Conservation (phyloP, 75 land plant species). For the Sequoiadendron giganteum region DNA sequence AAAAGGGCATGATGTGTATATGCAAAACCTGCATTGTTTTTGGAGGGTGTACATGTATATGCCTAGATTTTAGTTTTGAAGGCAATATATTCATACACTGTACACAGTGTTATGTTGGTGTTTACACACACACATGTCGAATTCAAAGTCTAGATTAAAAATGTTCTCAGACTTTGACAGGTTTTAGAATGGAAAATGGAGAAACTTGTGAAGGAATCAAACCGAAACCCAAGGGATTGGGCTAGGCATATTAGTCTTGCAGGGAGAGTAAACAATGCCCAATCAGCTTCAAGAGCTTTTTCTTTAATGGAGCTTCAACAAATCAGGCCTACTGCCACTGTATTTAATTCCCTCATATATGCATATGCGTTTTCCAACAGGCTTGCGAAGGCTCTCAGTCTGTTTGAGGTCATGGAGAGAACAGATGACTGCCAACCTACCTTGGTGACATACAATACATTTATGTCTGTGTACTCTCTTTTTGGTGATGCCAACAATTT, state of each 20-base stretch:
- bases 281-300: conserved; percentile 35
- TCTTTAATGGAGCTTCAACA: conserved; percentile 42
- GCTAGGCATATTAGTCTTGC: conserved; percentile 34
- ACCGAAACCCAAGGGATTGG: conserved; percentile 23
- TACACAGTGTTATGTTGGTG: too few relatives aligned
- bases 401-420: conserved; percentile 45
- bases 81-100: too few relatives aligned
- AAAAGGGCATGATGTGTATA: too few relatives aligned
- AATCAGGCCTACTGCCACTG: conserved; percentile 24
- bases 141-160: not conserved
- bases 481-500: conserved; percentile 26
- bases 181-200: conserved; percentile 56
- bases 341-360: conserved; percentile 41
- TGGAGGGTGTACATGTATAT: not conserved
- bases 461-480: conserved; percentile 30
- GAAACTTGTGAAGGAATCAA: conserved; percentile 31
- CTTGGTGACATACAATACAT: conserved; percentile 39
- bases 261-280: conserved; percentile 33
- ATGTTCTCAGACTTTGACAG: conserved; percentile 17
- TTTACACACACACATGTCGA: not conserved
- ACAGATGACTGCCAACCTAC: conserved; percentile 45
- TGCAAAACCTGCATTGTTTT: too few relatives aligned
- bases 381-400: conserved; percentile 25
- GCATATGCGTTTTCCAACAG: conserved; percentile 31
- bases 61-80: too few relatives aligned